Conservation (phyloP, 2,329 filamentous ascomycete genomes). For the Penicillium sp. region DNA sequence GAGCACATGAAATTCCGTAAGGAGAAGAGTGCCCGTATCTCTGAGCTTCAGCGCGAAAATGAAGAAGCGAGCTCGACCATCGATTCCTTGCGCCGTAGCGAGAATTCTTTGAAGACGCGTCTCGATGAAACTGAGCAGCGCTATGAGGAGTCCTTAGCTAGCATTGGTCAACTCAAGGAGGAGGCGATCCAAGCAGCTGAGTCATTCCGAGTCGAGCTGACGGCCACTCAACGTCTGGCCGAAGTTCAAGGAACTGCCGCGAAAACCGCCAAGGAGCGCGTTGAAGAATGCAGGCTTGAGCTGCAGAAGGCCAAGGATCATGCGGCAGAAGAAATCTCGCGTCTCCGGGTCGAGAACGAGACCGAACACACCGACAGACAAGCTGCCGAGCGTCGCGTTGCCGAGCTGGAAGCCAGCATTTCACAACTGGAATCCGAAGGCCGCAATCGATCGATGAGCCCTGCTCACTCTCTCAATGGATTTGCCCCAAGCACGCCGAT, state of each 20-base stretch:
- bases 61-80: slow-evolving; percentile 80
- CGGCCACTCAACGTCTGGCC: slow-evolving; percentile 77
- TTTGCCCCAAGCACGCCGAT: slow-evolving; percentile 53
- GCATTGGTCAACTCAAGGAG: slow-evolving; percentile 84
- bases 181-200: slow-evolving; percentile 81
- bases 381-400: slow-evolving; percentile 64
- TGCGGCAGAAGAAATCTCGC: slow-evolving; percentile 63
- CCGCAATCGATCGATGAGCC: slow-evolving; percentile 56
- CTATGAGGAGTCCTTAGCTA: slow-evolving; percentile 79
- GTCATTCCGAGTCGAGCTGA: slow-evolving; percentile 83
- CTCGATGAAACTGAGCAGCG: slow-evolving; percentile 84
- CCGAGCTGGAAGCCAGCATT: slow-evolving; percentile 67
- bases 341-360: slow-evolving; percentile 58
- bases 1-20: slow-evolving; percentile 91
- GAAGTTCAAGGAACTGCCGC: slow-evolving; percentile 68
- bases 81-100: slow-evolving; percentile 77
- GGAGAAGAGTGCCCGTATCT: slow-evolving; percentile 88
- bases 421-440: slow-evolving; percentile 63
- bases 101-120: slow-evolving; percentile 77
- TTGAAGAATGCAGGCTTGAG: slow-evolving; percentile 61
- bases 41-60: slow-evolving; percentile 83
- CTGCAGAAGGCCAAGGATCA: slow-evolving; percentile 65
- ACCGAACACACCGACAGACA: slow-evolving; percentile 64
- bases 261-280: slow-evolving; percentile 62
- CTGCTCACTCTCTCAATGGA: slow-evolving; percentile 58